Conservation (phyloP, 2,329 filamentous ascomycete genomes). For the Capronia coronata region DNA sequence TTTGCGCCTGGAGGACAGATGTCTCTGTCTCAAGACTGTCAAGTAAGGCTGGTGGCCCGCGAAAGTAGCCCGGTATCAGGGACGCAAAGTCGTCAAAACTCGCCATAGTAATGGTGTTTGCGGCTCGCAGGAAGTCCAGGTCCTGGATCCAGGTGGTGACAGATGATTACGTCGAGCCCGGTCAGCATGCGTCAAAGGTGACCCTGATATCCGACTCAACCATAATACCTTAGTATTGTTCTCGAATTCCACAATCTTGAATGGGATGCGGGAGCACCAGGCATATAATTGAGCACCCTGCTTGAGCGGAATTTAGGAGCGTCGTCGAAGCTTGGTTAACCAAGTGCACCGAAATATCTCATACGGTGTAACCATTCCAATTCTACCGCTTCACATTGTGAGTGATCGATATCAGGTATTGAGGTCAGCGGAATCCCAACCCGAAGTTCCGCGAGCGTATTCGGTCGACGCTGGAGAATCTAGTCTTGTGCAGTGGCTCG, state of each 20-base stretch:
- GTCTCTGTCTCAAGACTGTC: conserved; percentile 64
- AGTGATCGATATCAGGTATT: no score
- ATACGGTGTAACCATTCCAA: no score
- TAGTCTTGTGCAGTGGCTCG: no score
- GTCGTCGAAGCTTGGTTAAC: no score
- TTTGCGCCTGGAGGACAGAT: conserved; percentile 61
- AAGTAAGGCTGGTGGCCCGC: conserved; percentile 52
- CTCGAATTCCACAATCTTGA: conserved; percentile 10
- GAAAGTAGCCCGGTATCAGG: conserved; percentile 37
- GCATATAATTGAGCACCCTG: not conserved
- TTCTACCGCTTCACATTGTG: no score
- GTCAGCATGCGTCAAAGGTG: not conserved
- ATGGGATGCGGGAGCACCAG: not conserved
- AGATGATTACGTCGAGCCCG: not conserved
- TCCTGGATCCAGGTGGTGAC: not conserved
- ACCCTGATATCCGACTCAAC: not conserved
- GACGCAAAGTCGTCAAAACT: conserved; percentile 2
- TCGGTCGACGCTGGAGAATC: no score
- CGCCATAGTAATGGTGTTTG: conserved; percentile 5
- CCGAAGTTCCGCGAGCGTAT: no score
- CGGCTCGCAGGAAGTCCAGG: not conserved
- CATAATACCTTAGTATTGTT: conserved; percentile 17
- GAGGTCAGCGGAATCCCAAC: no score
- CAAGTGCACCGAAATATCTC: no score
- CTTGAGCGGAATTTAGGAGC: no score